phyloP scores from a whole-genome alignment of 148 eudicot genomes.

The Arctostaphylos glauca region DNA sequence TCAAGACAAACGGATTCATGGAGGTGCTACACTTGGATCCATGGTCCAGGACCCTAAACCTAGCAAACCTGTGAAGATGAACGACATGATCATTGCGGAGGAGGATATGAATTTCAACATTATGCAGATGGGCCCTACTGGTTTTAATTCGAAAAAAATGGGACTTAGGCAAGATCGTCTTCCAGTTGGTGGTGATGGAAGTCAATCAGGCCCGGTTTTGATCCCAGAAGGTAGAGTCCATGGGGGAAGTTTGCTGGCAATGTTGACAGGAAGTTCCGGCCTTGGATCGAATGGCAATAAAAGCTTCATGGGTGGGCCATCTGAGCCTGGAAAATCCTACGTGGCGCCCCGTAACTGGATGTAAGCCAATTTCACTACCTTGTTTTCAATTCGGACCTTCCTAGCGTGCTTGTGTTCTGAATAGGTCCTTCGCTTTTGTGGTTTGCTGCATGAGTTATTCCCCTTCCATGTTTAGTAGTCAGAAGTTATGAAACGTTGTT shows the following conservation, averaged over 20 bases:
- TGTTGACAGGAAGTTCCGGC: conserved; percentile 40
- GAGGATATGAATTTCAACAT: conserved; percentile 40
- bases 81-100: conserved; percentile 19
- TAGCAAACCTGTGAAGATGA: conserved; percentile 27
- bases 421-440: neutral
- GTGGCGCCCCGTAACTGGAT: conserved; percentile 44
- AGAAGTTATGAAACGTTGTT: conserved; percentile 19
- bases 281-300: conserved; percentile 25
- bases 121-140: conserved; percentile 20
- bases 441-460: conserved; percentile 14
- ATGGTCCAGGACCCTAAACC: conserved; percentile 47
- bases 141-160: conserved; percentile 23
- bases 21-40: conserved; percentile 73
- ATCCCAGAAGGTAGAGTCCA: conserved; percentile 85
- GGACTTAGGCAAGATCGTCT: conserved; percentile 20
- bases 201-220: conserved; percentile 24
- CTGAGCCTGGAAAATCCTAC: conserved; percentile 31
- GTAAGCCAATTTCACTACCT: conserved; percentile 27
- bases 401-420: neutral
- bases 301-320: conserved; percentile 18
- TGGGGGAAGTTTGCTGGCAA: conserved; percentile 83
- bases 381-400: conserved; percentile 7
- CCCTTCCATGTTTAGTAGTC: neutral
- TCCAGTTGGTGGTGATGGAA: conserved; percentile 31
- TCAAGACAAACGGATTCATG: conserved; percentile 95